Evolutionary conservation across 2,329 filamentous ascomycete genomes (phyloP).

Genomic region (Diaporthe capsici): DNA sequence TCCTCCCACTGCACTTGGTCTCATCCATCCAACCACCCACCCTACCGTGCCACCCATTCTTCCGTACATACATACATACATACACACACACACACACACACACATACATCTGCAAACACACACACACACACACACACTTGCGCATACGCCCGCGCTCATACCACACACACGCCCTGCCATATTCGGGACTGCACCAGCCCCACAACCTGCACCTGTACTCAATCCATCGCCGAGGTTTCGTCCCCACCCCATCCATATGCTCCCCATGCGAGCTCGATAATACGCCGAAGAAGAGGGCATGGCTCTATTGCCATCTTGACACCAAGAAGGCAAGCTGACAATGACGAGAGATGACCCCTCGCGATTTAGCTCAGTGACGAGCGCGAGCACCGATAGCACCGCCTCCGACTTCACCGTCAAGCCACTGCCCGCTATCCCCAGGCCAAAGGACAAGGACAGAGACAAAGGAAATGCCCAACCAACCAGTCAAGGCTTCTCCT

Average conservation of each 20-base stretch:
- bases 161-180: neutral
- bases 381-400: constrained; percentile 76
- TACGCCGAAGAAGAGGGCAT: constrained; percentile 38
- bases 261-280: constrained; percentile 40
- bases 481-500: constrained; percentile 44
- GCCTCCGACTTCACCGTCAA: constrained; percentile 76
- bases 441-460: constrained; percentile 44
- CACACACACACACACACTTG: neutral
- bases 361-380: constrained; percentile 77
- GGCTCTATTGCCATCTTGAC: constrained; percentile 40
- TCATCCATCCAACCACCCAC: constrained; percentile 22
- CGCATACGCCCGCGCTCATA: neutral
- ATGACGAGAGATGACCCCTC: constrained; percentile 79
- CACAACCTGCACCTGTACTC: constrained; percentile 3
- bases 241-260: constrained; percentile 27
- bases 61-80: neutral
- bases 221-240: constrained; percentile 3
- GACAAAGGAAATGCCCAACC: constrained; percentile 37
- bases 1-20: neutral
- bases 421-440: constrained; percentile 53
- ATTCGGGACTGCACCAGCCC: neutral
- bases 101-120: neutral
- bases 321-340: constrained; percentile 41
- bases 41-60: neutral
- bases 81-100: neutral